Evolutionary conservation across 148 eudicot genomes (phyloP).

Genomic region (Chenopodium berlandieri): DNA sequence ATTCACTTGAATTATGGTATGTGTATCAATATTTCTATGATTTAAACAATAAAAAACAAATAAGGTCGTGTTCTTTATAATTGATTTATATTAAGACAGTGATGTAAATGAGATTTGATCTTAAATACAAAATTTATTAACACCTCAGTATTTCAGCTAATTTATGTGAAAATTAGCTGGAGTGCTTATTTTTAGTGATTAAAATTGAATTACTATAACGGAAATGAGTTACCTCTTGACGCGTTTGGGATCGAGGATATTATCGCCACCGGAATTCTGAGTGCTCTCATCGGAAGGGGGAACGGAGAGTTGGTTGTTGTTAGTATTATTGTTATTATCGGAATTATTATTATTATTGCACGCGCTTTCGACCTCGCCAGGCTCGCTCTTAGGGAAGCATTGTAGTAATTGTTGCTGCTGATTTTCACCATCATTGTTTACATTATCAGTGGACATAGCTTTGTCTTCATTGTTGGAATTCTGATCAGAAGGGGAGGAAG

Average conservation of each 20-base stretch:
- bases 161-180: too few species aligned
- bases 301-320: constrained; percentile 10
- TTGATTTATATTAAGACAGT: too few species aligned
- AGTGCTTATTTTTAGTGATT: background rate
- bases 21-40: background rate
- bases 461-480: constrained; percentile 32
- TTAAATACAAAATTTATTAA: too few species aligned
- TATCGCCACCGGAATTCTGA: constrained; percentile 22
- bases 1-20: constrained; percentile 2
- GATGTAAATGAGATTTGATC: too few species aligned
- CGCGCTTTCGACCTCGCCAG: constrained; percentile 58
- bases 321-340: constrained; percentile 10
- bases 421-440: constrained; percentile 12
- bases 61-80: background rate
- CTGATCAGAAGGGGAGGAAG: constrained; percentile 45
- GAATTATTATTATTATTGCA: constrained; percentile 26
- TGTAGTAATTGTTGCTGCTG: background rate
- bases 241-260: constrained; percentile 70
- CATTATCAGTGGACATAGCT: constrained; percentile 4
- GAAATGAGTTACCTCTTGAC: constrained; percentile 62
- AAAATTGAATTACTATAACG: background rate
- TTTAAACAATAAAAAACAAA: background rate
- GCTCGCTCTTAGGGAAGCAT: constrained; percentile 49
- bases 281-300: constrained; percentile 16
- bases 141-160: too few species aligned